Evolutionary conservation across 2,329 filamentous ascomycete species (phyloP).

Genomic region (Plenodomus tracheiphilus): DNA sequence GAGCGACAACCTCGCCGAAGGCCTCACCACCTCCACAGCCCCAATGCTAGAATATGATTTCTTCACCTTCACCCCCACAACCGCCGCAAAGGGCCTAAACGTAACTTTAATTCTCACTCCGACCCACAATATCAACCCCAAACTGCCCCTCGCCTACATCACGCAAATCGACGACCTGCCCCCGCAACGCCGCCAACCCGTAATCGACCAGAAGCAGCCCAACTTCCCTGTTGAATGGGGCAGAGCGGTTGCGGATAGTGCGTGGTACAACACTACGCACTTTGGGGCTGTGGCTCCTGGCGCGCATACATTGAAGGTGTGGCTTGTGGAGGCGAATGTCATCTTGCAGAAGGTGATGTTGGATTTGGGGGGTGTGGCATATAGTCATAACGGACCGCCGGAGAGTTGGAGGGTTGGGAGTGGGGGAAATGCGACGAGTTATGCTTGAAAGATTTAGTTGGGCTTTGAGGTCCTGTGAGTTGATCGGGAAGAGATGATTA

Average conservation of each 20-base stretch:
- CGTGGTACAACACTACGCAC: constrained; percentile 54
- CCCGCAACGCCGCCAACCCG: constrained; percentile 47
- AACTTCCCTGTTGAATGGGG: constrained; percentile 54
- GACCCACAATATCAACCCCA: constrained; percentile 56
- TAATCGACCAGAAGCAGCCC: constrained; percentile 48
- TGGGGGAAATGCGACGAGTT: constrained; percentile 7
- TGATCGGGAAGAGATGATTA: too few relatives aligned
- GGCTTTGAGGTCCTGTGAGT: too few relatives aligned
- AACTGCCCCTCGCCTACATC: constrained; percentile 55
- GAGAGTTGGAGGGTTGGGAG: constrained; percentile 44
- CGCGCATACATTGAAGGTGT: constrained; percentile 50
- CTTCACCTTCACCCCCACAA: constrained; percentile 40
- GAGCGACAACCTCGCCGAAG: constrained; percentile 27
- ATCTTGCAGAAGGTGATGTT: constrained; percentile 43
- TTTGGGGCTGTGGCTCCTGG: constrained; percentile 39
- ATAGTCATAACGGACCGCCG: constrained; percentile 41
- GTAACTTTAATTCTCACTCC: constrained; percentile 49
- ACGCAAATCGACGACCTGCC: constrained; percentile 51
- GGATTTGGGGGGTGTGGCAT: constrained; percentile 38
- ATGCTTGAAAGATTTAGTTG: too few relatives aligned
- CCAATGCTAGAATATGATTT: constrained; percentile 45
- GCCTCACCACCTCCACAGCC: constrained; percentile 30
- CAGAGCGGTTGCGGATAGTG: constrained; percentile 54
- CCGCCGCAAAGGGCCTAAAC: constrained; percentile 37
- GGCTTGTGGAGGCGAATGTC: constrained; percentile 52